Base-by-base conservation (phyloP, 108 stramenopile genomes). In the Nannochloropsis granulata region DNA sequence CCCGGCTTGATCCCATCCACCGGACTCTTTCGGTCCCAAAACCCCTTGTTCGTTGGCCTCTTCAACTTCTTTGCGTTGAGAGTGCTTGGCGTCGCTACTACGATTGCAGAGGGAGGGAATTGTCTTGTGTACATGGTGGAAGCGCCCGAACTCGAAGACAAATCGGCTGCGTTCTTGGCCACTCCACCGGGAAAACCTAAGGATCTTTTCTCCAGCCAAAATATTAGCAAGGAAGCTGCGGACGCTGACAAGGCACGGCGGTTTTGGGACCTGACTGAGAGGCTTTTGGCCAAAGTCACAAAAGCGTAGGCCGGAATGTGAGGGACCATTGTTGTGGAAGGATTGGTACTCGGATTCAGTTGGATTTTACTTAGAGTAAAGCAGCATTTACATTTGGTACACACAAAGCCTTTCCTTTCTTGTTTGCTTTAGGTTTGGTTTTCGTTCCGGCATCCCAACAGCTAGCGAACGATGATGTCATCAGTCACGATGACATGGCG, bases 21-120 rank as follows among this genome's bases (percentile, higher is more conserved):
- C 23, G 88, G 88, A 13, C 81, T 89, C 23, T 89, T 89, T 83
- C 79, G 88, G 19, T 85, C 82, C 78, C 88, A 89, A 78, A 89
- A 86, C 45, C 85, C 83, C 14, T 78, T 85, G 19, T 89, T 89
- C 42, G 56, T 85, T 16, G 34, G 24, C 23, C 23, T 45, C 21
- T 82, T 82, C 23, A 43, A 44, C 21, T n/a, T 44, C 13, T 23
- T 82, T 23, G 82, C 82, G 19, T 34, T 43, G 45, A 82, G 23
- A 19, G 34, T 23, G 3, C 24, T 79, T 2, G 79, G 83, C 81
- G 78, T 88, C 43, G 87, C 84, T 13, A 84, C 87, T 14, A 79
- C 84, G 23, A 81, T 88, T 19, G 81, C 84, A 21, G 81, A 88
- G 24, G 87, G 87, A 24, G 87, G 87, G 7, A 81, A 84, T 78